These are phyloP conservation scores for Claviceps fusiformis DNA, from an alignment of 2,329 filamentous ascomycete species.

Conservation along the genomic window DNA sequence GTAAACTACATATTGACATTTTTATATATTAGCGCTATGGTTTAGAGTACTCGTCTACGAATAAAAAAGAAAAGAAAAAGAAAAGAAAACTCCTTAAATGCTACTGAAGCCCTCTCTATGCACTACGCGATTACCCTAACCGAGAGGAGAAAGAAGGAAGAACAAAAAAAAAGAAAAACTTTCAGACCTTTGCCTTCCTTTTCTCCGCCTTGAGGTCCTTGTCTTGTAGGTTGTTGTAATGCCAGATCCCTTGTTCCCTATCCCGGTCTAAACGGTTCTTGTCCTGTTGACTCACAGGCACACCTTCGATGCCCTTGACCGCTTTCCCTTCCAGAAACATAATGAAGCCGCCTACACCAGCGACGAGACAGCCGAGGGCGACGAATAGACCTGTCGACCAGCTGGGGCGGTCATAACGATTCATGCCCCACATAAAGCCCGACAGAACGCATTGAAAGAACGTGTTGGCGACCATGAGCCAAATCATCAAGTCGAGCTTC, in stretches of 20 bases:
- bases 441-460: constrained; percentile 61
- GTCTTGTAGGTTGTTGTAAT: constrained; percentile 34
- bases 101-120: neutral
- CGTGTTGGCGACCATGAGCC: constrained; percentile 68
- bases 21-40: too few species aligned
- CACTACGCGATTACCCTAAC: neutral
- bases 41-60: too few species aligned
- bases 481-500: constrained; percentile 71
- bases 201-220: constrained; percentile 14
- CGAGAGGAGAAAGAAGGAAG: too few species aligned
- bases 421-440: constrained; percentile 73
- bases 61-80: too few species aligned
- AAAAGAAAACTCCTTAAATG: neutral
- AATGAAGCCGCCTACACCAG: constrained; percentile 53
- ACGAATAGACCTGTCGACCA: constrained; percentile 76
- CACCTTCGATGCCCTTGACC: constrained; percentile 59
- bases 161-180: neutral
- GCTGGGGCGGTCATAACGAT: constrained; percentile 57
- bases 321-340: constrained; percentile 59
- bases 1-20: too few species aligned
- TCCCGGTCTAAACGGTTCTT: constrained; percentile 35
- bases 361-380: constrained; percentile 56
- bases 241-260: constrained; percentile 39
- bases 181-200: constrained; percentile 1
- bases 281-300: constrained; percentile 46